A percentile compares a stretch with the other conserved stretches of the same genome.
phyloP scores from a whole-genome alignment of 2,329 filamentous ascomycete genomes.

The Laburnicola sp. region DNA sequence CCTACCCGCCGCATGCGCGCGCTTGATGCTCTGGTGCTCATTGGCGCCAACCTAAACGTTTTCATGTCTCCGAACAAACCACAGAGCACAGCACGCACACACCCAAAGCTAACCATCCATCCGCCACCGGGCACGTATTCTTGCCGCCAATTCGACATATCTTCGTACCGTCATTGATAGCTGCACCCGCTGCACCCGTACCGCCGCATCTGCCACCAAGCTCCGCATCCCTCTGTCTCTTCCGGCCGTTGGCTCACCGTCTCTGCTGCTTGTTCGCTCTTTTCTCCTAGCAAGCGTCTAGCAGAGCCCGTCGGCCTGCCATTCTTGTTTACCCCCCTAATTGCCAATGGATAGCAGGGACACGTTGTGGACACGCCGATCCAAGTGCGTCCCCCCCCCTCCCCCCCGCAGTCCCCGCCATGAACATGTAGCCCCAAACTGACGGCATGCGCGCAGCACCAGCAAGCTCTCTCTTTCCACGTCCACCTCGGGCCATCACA shows the following conservation, averaged over 20 bases:
- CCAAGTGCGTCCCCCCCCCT: slow-evolving; percentile 63
- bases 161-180: neutral
- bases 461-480: slow-evolving; percentile 92
- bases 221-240: slow-evolving; percentile 8
- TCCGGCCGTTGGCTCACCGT: slow-evolving; percentile 30
- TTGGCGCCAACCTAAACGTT: slow-evolving; percentile 34
- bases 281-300: slow-evolving; percentile 38
- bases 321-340: slow-evolving; percentile 13
- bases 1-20: slow-evolving; percentile 25
- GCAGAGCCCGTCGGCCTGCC: slow-evolving; percentile 20
- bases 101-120: slow-evolving; percentile 18
- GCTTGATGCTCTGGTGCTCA: slow-evolving; percentile 12
- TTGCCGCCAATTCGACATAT: neutral
- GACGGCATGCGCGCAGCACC: slow-evolving; percentile 58
- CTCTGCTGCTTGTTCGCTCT: slow-evolving; percentile 42
- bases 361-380: slow-evolving; percentile 75
- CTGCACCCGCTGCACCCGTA: slow-evolving; percentile 2
- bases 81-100: slow-evolving; percentile 14
- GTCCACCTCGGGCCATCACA: slow-evolving; percentile 54
- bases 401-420: slow-evolving; percentile 19
- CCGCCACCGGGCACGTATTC: slow-evolving; percentile 1
- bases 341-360: slow-evolving; percentile 48
- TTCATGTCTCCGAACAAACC: slow-evolving; percentile 25
- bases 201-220: slow-evolving; percentile 13
- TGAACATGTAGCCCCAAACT: slow-evolving; percentile 19